Evolutionary conservation across 768 basidiomycete genomes (phyloP).

Genomic region (Agaricus sinodeliciosus): DNA sequence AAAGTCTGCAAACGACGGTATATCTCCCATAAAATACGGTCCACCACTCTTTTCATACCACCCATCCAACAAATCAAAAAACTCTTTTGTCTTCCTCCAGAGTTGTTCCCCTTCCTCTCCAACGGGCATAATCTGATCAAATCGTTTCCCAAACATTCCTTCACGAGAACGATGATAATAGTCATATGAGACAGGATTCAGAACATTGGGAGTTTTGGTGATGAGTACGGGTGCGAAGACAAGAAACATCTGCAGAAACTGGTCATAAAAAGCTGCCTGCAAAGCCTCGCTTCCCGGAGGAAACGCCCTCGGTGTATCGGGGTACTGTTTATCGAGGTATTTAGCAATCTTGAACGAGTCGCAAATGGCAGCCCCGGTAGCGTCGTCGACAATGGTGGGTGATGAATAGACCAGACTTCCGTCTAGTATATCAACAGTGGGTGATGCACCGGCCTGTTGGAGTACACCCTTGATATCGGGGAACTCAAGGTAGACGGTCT

Average conservation of each 20-base stretch:
- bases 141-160: slow-evolving; percentile 22
- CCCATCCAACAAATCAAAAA: slow-evolving; percentile 20
- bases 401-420: slow-evolving; percentile 34
- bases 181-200: slow-evolving; percentile 17
- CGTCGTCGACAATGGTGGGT: slow-evolving; percentile 43
- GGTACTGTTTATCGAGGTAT: slow-evolving; percentile 46
- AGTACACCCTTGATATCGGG: slow-evolving; percentile 35
- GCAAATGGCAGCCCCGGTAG: slow-evolving; percentile 28
- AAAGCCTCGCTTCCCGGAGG: slow-evolving; percentile 30
- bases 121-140: slow-evolving; percentile 29
- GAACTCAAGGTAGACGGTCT: slow-evolving; percentile 46
- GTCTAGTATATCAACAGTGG: slow-evolving; percentile 25
- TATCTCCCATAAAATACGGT: slow-evolving; percentile 31
- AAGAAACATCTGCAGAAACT: slow-evolving; percentile 2
- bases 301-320: slow-evolving; percentile 24
- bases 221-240: slow-evolving; percentile 9
- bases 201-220: slow-evolving; percentile 12
- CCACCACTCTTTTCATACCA: slow-evolving; percentile 25
- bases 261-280: slow-evolving; percentile 28
- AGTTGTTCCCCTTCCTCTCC: slow-evolving; percentile 23
- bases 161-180: slow-evolving; percentile 32
- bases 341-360: slow-evolving; percentile 41
- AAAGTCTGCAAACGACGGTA: slow-evolving; percentile 34
- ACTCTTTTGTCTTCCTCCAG: slow-evolving; percentile 31
- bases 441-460: slow-evolving; percentile 29